Conservation (phyloP, 805 yeast genomes). For the Peterozyma xylosa region DNA sequence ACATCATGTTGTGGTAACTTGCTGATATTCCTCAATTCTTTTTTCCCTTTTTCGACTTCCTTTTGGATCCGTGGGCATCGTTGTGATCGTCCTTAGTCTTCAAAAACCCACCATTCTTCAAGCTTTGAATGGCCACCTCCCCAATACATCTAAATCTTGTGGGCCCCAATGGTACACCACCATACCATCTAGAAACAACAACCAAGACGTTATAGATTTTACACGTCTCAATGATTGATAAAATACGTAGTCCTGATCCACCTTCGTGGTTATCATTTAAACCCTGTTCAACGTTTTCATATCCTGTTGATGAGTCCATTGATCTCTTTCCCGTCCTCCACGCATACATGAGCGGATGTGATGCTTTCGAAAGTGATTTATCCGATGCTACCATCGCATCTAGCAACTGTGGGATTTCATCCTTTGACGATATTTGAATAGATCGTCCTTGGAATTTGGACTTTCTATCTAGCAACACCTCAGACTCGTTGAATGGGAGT, state of each 20-base stretch:
- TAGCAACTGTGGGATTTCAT: conserved; percentile 36
- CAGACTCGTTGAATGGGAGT: conserved; percentile 31
- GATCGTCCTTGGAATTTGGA: conserved; percentile 66
- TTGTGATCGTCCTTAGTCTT: background rate
- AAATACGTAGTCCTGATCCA: conserved; percentile 60
- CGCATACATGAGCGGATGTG: conserved; percentile 70
- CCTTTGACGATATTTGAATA: conserved; percentile 26
- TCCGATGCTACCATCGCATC: conserved; percentile 27
- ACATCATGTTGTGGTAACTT: no score
- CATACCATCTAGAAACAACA: conserved; percentile 77
- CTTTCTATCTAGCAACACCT: conserved; percentile 37
- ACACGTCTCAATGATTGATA: conserved; percentile 44
- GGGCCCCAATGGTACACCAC: conserved; percentile 70
- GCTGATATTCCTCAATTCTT: no score
- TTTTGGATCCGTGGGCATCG: no score
- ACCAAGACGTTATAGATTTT: conserved; percentile 47
- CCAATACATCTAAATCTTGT: conserved; percentile 64
- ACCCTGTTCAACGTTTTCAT: conserved; percentile 39
- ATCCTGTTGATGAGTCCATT: conserved; percentile 3
- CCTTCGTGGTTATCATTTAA: conserved; percentile 65
- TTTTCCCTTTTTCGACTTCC: no score
- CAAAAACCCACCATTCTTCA: conserved; percentile 28
- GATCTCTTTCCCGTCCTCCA: conserved; percentile 45
- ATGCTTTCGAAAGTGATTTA: conserved; percentile 45
- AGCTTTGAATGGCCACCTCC: conserved; percentile 44